Evolutionary conservation across 768 basidiomycete genomes (phyloP), one percentile per base, ranked within the genome.

Genomic region (Leucosporidium creatinivorum): DNA sequence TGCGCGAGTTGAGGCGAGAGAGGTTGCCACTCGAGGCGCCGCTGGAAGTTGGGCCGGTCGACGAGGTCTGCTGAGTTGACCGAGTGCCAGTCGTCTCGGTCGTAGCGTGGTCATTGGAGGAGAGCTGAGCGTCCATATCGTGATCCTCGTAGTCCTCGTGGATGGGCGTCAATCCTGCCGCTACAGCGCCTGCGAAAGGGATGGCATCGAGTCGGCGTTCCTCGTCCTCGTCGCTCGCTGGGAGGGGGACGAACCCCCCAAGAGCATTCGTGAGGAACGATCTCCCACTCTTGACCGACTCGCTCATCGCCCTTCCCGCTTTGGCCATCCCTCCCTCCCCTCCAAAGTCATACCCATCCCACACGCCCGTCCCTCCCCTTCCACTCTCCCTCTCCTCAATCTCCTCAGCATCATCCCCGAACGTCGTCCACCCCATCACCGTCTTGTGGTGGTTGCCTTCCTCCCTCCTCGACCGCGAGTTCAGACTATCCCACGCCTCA

Each of bases 91-190:
- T 58, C 25, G 57, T 61, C 56, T 71, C 70, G 28, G 59, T 26
- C 19, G 66, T 67, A 44, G 39, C 39, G 13, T 51, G 63, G 25
- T 65, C 66, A 39, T 67, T 56, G 15, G 28, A 28, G 26, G 19
- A 19, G 23, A 30, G 28, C 30, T 61, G 50, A 4, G n/a, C 19
- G 0, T n/a, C 39, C 31, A 18, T 25, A 28, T 52, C 64, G 18
- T 69, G 56, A 17, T 56, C 60, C 47, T 70, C 66, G 3, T 70
- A 66, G 63, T 63, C 67, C 30, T 70, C 69, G 26, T 47, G 56
- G 44, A 67, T 70, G 1, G 69, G 63, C 47, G 66, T 63, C 30
- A 70, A 21, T 8, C 31, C 56, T 49, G 39, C 17, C 36, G 15
- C 21, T 7, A 21, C 44, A 23, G 26, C n/a, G 9, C 3, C 0